These are phyloP conservation scores for Rubia occidens DNA, from an alignment of 305 asterid genomes.

Conservation along the genomic window DNA sequence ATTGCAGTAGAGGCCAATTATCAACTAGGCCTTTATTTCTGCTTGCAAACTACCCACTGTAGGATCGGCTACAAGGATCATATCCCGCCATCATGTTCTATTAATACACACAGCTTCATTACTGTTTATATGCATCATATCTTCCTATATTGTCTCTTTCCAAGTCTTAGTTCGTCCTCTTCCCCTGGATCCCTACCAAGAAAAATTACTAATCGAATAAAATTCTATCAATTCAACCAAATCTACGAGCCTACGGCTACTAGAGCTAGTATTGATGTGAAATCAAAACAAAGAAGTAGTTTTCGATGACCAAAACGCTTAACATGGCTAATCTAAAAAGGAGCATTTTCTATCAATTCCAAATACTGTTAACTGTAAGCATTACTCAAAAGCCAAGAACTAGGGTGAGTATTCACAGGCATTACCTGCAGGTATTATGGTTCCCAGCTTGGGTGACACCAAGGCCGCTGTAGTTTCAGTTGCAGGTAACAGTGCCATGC, in stretches of 20 bases:
- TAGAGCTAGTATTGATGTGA: too few relatives aligned
- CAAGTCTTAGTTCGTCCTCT: too few relatives aligned
- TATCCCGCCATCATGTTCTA: too few relatives aligned
- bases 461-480: background rate
- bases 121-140: too few relatives aligned
- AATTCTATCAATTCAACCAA: background rate
- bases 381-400: background rate
- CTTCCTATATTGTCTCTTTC: too few relatives aligned
- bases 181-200: too few relatives aligned
- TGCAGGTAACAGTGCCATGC: slow-evolving; percentile 6
- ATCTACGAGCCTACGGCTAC: background rate
- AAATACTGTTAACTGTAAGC: background rate
- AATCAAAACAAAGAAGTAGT: background rate
- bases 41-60: too few relatives aligned
- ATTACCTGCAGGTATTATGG: background rate
- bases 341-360: background rate
- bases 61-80: background rate
- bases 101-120: too few relatives aligned
- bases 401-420: background rate
- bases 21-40: too few relatives aligned
- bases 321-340: background rate
- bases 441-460: background rate
- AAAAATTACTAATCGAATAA: too few relatives aligned
- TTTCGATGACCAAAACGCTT: background rate
- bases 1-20: too few relatives aligned